phyloP scores from a whole-genome alignment of 192 early-diverging fungal species.

The Entomortierella chlamydospora region DNA sequence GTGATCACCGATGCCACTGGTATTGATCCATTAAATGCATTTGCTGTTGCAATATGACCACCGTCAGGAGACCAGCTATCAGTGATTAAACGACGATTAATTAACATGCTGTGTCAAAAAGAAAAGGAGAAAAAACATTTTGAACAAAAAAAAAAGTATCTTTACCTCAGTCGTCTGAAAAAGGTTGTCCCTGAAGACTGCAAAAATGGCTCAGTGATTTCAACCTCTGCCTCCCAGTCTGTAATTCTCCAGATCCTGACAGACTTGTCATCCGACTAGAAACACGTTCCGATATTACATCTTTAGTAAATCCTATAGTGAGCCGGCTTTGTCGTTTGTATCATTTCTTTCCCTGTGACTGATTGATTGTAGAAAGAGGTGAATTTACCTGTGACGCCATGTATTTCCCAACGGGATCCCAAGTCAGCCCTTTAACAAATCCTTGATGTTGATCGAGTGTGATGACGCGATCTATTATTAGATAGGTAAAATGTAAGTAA shows the following conservation, averaged over 20 bases:
- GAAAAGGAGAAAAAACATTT: no score
- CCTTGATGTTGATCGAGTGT: slow-evolving; percentile 78
- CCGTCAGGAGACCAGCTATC: slow-evolving; percentile 97
- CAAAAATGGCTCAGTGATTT: slow-evolving; percentile 78
- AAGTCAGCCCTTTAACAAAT: slow-evolving; percentile 97
- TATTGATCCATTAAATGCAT: slow-evolving; percentile 83
- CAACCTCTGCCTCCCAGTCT: slow-evolving; percentile 87
- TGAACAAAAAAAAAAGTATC: neutral
- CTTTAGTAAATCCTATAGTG: neutral
- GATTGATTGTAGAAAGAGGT: no score
- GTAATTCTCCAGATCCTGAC: slow-evolving; percentile 87
- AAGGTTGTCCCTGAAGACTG: slow-evolving; percentile 89
- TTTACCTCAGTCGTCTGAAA: slow-evolving; percentile 85
- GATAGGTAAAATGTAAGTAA: no score
- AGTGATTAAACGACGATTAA: neutral
- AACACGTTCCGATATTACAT: neutral
- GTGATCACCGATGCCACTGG: slow-evolving; percentile 86
- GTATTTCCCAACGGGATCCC: slow-evolving; percentile 95
- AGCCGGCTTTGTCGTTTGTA: no score
- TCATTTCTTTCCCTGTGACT: no score
- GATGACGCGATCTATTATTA: slow-evolving; percentile 63
- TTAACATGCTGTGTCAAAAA: neutral
- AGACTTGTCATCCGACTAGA: slow-evolving; percentile 88
- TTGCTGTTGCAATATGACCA: slow-evolving; percentile 89
- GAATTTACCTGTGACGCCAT: slow-evolving; percentile 84